Base-by-base conservation (phyloP, 2,329 filamentous ascomycete genomes). In the Trichophyton simii region DNA sequence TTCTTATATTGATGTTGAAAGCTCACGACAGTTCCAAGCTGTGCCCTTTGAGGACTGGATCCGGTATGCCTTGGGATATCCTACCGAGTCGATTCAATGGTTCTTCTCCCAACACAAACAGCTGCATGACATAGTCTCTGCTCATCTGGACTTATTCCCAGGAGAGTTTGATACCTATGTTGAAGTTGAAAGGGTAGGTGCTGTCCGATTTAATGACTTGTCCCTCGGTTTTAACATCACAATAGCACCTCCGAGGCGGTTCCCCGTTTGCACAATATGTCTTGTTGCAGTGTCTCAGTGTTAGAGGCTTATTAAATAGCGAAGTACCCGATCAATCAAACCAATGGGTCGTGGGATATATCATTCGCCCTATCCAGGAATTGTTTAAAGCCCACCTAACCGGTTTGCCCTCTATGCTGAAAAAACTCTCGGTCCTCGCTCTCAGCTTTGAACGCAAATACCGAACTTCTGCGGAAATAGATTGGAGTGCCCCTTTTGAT, bases 11-110 rank as follows among this genome's bases (percentile, higher is more conserved):
- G 71, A 75, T 54, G 64, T 66, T 0, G 73, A 76, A 63, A 76
- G 74, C 58, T 71, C 72, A 63, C 65, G 72, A n/a, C 74, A 76
- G 11, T 75, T 76, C 31, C 69, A 66, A 31, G 67, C 67, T 1
- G 69, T 76, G 55, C 68, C 71, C 2, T 76, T 76, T 46, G 73
- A 76, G 61, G 73, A 75, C 41, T 67, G 73, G 60, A 72, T 75
- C 28, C 72, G 73, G 11, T 74, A 72, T 60, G 70, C 73, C 8
- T 63, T 76, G 38, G 72, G 72, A 1, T 76, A 75, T 54, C 61
- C 64, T 48, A 67, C 70, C 1, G 50, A 64, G 9, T 69, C 70
- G 3, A 70, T 76, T 8, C 69, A 75, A 28, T 76, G 72, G 71
- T 75, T 76, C 46, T 62, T 76, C 6, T 65, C 70, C 4, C 73